Evolutionary conservation across 768 basidiomycete species (phyloP), one percentile per base, ranked within the genome.

Genomic region (Amanita exitialis): DNA sequence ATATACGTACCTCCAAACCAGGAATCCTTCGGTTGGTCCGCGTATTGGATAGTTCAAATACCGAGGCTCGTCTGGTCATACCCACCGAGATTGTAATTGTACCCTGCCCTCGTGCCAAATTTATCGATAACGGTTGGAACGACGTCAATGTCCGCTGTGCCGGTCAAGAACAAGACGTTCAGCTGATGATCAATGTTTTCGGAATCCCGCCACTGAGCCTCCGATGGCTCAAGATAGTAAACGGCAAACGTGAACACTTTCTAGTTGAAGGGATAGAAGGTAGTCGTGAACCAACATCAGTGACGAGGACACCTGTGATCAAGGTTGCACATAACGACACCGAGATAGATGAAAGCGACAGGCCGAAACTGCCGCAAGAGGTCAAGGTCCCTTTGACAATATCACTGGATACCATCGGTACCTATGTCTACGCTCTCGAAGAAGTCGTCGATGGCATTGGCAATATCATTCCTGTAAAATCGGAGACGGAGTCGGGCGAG

Each of bases 231-330:
- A 80, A 82, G 54, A 79, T 82, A 20, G 69, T 82, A 38, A 82
- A 81, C 51, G 81, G 80, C 9, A 71, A 74, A 54, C 72, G 74
- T 49, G 88, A 93, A 59, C 71, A 77, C 41, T 86, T 86, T 55
- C 67, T 86, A 36, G 88, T 92, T 1, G 90, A 93, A 59, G 90
- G 91, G 7, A 89, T 94, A 44, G 85, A 90, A 62, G 77, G 75
- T 35, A 72, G 74, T 20, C 71, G 72, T 41, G 64, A 70, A 21
- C 64, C 62, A 30, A 56, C 67, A 32, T 67, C 59, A 20, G 54
- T 61, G 4, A 53, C 58, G 16, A 50, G 28, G 56, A 57, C 38
- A 44, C 27, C 18, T 21, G 56, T 35, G 55, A 53, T 30, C 43
- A 44, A 51, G 9, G 46, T n/a, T 21, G 20, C 13, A n/a, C 50